Base-by-base conservation (phyloP, 1,139 yeast species). In the Pneumocystis canis region DNA sequence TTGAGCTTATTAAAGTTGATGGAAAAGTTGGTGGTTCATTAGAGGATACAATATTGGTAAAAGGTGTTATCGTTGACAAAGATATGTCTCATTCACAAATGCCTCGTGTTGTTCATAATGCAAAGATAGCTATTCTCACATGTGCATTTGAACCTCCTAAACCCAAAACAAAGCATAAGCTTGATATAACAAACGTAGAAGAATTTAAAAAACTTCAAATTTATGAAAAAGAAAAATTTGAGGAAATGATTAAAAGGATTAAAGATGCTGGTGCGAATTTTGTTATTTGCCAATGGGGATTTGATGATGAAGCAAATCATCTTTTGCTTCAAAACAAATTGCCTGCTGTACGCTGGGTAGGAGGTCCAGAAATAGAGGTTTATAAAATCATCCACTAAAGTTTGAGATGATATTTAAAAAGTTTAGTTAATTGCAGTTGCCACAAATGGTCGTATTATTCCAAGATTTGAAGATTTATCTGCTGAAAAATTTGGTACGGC, bases 61-160 rank as follows among this genome's bases (percentile, higher is more conserved):
- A 82, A 70, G 98, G 98, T 72, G 97, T 94, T 47, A 82, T 94
- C 65, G 79, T 92, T 65, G 98, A 92, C 74, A 94, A 92, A 77
- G 98, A 92, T 71, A 90, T 90, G 76, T 89, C 97, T 4, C 98
- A 94, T 75, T 97, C 97, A 6, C 98, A 94, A 76, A 94, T 94
- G 98, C 92, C 96, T 60, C 88, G 87, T 72, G 75, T 75, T 63
- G 81, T 92, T 59, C 79, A 81, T 65, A 87, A 90, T 74, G 95
- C 90, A 68, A 88, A 86, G 73, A 80, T 94, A 68, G 98, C 98
- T 61, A 90, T 92, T 68, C 80, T 92, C 73, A 92, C 99, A 1
- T 90, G 97, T 77, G 97, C 99, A 70, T 92, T 92, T 73, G 99
- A 92, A 78, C 99, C 99, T 58, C 99, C 99, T 70, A 92, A 92